phyloP scores from a whole-genome alignment of 345 rosid genomes.

The Eutrema japonicum region DNA sequence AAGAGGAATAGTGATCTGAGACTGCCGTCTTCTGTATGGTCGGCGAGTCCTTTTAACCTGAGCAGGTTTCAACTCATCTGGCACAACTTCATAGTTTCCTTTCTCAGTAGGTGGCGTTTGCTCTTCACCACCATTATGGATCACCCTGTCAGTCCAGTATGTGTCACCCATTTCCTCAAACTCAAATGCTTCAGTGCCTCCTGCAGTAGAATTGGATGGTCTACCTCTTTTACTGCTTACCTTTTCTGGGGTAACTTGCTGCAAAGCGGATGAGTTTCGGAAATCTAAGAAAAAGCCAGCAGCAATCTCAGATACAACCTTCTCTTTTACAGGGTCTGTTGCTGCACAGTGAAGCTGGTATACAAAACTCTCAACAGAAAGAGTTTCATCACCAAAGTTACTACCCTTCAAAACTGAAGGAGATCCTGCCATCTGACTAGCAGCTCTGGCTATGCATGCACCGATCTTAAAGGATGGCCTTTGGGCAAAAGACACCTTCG shows the following conservation, averaged over 20 bases:
- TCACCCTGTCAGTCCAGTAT: slow-evolving; percentile 90
- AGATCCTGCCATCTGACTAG: slow-evolving; percentile 86
- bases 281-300: slow-evolving; percentile 73
- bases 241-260: slow-evolving; percentile 46
- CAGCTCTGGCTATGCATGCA: slow-evolving; percentile 85
- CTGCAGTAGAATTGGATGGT: slow-evolving; percentile 45
- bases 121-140: slow-evolving; percentile 87
- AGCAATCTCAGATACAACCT: slow-evolving; percentile 52
- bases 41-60: slow-evolving; percentile 56
- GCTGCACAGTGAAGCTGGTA: slow-evolving; percentile 70
- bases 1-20: slow-evolving; percentile 47
- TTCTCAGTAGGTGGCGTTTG: slow-evolving; percentile 55
- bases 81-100: slow-evolving; percentile 57
- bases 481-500: slow-evolving; percentile 60
- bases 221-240: slow-evolving; percentile 55
- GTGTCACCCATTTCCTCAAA: slow-evolving; percentile 90
- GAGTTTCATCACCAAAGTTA: slow-evolving; percentile 54
- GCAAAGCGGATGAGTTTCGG: slow-evolving; percentile 63
- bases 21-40: slow-evolving; percentile 62
- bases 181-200: slow-evolving; percentile 73
- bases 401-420: slow-evolving; percentile 59
- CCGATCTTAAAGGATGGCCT: slow-evolving; percentile 91
- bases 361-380: slow-evolving; percentile 65
- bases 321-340: slow-evolving; percentile 54
- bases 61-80: slow-evolving; percentile 55